Conservation (phyloP, 345 rosid genomes). For the Syzygium grande region DNA sequence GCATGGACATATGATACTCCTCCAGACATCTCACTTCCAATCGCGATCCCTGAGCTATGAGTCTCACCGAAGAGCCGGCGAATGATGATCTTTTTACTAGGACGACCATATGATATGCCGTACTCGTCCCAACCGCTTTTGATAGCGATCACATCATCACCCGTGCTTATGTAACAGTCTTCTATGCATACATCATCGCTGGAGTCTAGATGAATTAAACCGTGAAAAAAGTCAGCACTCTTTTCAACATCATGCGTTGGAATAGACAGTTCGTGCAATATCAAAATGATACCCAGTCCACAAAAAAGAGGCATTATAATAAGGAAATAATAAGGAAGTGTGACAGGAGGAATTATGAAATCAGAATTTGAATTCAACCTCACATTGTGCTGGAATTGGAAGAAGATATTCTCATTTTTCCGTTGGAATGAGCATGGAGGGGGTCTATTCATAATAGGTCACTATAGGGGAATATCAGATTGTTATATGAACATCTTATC, state of each 20-base stretch:
- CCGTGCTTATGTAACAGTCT: conserved; percentile 83
- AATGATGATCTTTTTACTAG: conserved; percentile 71
- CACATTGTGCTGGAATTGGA: not conserved
- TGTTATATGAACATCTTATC: not conserved
- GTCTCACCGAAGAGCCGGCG: conserved; percentile 63
- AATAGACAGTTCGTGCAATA: not conserved
- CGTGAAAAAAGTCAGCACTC: conserved; percentile 3
- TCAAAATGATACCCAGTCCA: not conserved
- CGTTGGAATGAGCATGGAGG: not conserved
- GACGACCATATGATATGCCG: conserved; percentile 70
- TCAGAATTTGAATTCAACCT: not conserved
- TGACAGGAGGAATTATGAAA: not conserved
- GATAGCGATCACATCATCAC: conserved; percentile 82
- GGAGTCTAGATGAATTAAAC: conserved; percentile 41
- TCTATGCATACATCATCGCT: conserved; percentile 83
- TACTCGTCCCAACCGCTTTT: conserved; percentile 99
- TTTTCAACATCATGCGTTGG: not conserved
- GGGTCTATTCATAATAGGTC: not conserved
- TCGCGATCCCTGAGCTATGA: conserved; percentile 72
- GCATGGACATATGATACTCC: conserved; percentile 81
- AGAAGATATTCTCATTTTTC: not conserved
- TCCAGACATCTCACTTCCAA: conserved; percentile 99
- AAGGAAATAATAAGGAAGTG: not conserved
- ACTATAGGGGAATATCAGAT: not conserved
- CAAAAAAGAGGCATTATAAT: not conserved